phyloP scores from a whole-genome alignment of 768 basidiomycete genomes.

The Amanita muscaria region DNA sequence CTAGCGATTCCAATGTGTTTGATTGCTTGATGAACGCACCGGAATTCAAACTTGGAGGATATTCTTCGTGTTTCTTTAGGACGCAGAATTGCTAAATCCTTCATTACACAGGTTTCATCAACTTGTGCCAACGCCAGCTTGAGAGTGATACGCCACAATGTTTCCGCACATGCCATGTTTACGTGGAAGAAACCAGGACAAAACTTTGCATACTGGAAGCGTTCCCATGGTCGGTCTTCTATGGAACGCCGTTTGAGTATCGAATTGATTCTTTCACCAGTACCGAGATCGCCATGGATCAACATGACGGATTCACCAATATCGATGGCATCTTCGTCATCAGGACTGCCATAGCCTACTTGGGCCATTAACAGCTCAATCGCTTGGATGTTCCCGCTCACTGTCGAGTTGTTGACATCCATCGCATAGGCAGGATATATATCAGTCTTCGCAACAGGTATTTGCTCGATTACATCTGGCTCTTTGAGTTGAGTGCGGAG shows the following conservation, averaged over 20 bases:
- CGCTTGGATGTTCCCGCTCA: constrained; percentile 8
- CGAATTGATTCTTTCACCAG: constrained; percentile 8
- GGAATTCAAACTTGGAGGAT: constrained; percentile 17
- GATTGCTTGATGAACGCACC: constrained; percentile 19
- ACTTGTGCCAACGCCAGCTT: constrained; percentile 9
- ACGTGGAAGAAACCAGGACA: constrained; percentile 20
- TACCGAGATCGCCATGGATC: too few species aligned
- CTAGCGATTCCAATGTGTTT: constrained; percentile 12
- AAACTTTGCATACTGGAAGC: constrained; percentile 15
- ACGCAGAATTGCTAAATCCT: constrained; percentile 10
- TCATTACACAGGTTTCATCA: constrained; percentile 14
- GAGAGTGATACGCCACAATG: constrained; percentile 17
- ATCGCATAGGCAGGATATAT: constrained; percentile 5
- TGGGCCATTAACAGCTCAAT: constrained; percentile 2
- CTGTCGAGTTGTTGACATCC: constrained; percentile 11
- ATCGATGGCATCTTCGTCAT: background rate
- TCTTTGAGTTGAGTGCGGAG: background rate
- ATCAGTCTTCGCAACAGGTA: constrained; percentile 12
- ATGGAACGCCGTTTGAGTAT: constrained; percentile 9
- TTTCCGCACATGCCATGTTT: constrained; percentile 21
- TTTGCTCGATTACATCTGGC: constrained; percentile 11
- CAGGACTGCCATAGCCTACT: constrained; percentile 1
- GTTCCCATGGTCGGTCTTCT: constrained; percentile 13
- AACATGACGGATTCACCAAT: constrained; percentile 7
- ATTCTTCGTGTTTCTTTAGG: constrained; percentile 17